phyloP scores from a whole-genome alignment of 1,284 basidiomycete species.

The Melampsora americana region DNA sequence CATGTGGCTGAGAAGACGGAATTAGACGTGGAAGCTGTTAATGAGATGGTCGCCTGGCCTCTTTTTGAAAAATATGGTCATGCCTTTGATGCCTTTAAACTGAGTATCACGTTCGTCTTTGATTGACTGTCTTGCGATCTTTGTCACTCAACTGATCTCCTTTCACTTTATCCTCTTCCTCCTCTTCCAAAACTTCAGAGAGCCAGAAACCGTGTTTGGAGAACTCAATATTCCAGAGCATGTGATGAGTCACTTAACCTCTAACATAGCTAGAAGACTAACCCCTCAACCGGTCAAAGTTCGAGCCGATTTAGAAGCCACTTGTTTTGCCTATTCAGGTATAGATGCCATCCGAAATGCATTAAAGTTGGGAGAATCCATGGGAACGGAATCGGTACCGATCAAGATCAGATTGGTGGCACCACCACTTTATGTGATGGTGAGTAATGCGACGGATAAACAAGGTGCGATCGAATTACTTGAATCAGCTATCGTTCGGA shows the following conservation, averaged over 20 bases:
- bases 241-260: constrained; percentile 68
- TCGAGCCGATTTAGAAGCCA: constrained; percentile 94
- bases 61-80: constrained; percentile 88
- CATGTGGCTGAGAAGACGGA: constrained; percentile 85
- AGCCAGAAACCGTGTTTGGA: constrained; percentile 79
- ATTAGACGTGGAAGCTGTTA: constrained; percentile 67
- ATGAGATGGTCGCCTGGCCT: constrained; percentile 90
- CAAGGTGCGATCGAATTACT: constrained; percentile 85
- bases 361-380: constrained; percentile 76
- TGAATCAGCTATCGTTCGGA: constrained; percentile 87
- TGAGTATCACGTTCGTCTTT: constrained; percentile 75
- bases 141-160: not conserved
- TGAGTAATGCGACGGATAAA: constrained; percentile 96
- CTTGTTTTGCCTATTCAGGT: constrained; percentile 94
- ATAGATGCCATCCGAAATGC: constrained; percentile 97
- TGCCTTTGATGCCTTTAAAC: constrained; percentile 96
- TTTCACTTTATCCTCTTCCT: constrained; percentile 24
- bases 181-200: constrained; percentile 59
- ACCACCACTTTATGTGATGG: constrained; percentile 91
- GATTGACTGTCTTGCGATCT: not conserved
- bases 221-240: constrained; percentile 63
- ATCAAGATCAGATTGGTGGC: constrained; percentile 97
- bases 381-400: constrained; percentile 83
- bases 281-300: constrained; percentile 99
- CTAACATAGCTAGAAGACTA: constrained; percentile 87